Base-by-base conservation (phyloP, 83 land plant species). In the Diphasiastrum complanatum region DNA sequence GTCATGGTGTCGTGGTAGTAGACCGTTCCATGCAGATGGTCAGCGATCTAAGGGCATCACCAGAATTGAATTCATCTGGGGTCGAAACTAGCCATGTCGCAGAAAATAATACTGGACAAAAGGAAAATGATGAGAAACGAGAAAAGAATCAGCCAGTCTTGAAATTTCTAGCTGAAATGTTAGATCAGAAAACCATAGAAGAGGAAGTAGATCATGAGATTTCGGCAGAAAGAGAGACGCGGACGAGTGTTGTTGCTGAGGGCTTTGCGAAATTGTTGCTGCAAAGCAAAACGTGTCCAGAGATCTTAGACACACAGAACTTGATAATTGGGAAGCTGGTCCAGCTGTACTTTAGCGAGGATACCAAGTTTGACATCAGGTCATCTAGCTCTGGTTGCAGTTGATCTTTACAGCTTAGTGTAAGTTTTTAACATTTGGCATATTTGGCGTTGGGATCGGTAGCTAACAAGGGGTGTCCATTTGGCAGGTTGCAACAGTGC, bases 251-350 rank as follows among this genome's bases (percentile, higher is more conserved):
- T 33, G 60, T 85, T 27, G 96, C 84, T 4, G 98, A 93, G 64
- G 98, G 98, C 8, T 85, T 93, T 77, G 88, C 98, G 29, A 93
- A 93, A 51, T 28, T 93, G 33, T 75, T 92, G 71, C 81, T 93
- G 50, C 76, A 85, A 48, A 85, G 87, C 63, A 79, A 79, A 54
- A 67, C 64, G 12, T 85, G 75, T 76, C 72, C 87, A 19, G 78
- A 77, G 28, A 43, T 85, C 26, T 68, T 68, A 31, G 61, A 71
- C 5, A 60, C 78, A 49, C 86, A 81, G 66, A 61, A 77, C 27
- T 52, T 48, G 5, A 34, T 89, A 22, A 59, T 93, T 12, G 60
- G 65, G 25, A 81, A 78, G 72, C 78, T 93, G 27, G 56, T 93
- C 14, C 74, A 45, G 58, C 26, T 89, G 51, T 89, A 93, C 61